Percentiles rank a stretch among this genome's conserved stretches.
Conservation (phyloP, 2,329 filamentous ascomycete genomes). For the Zarea fungicola region DNA sequence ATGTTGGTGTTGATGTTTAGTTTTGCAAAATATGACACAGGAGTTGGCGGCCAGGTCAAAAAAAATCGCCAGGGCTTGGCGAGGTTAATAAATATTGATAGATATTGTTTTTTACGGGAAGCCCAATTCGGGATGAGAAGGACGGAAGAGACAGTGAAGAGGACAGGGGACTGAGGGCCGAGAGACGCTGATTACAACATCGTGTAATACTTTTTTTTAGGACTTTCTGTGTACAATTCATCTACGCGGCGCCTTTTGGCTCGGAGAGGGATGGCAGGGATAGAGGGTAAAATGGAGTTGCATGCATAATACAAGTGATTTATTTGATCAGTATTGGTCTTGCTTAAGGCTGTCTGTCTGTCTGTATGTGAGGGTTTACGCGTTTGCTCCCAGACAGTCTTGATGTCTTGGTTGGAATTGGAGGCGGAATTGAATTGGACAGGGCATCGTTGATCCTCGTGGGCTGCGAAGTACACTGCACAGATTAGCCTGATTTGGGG, state of each 20-base stretch:
- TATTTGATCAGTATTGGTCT: not conserved
- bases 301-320: slow-evolving; percentile 8
- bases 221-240: slow-evolving; percentile 14
- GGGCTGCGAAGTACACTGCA: too few species aligned
- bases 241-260: slow-evolving; percentile 11
- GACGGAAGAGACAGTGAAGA: not conserved
- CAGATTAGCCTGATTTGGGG: too few species aligned
- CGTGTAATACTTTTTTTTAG: slow-evolving; percentile 12
- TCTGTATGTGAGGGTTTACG: too few species aligned
- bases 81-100: slow-evolving; percentile 7
- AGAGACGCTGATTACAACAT: slow-evolving; percentile 9
- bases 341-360: too few species aligned
- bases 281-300: slow-evolving; percentile 2
- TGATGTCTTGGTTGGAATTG: too few species aligned
- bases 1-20: slow-evolving; percentile 6
- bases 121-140: not conserved
- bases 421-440: too few species aligned
- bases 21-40: slow-evolving; percentile 1
- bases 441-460: too few species aligned
- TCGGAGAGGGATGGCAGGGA: not conserved
- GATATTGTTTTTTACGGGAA: slow-evolving; percentile 6
- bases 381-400: too few species aligned
- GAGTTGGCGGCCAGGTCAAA: slow-evolving; percentile 9
- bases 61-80: slow-evolving; percentile 10
- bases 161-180: not conserved